Percentiles rank a stretch among this genome's conserved stretches.
Evolutionary conservation across 495 filamentous ascomycete genomes (phyloP).

Genomic region (Melanomma pulvis-pyrius): DNA sequence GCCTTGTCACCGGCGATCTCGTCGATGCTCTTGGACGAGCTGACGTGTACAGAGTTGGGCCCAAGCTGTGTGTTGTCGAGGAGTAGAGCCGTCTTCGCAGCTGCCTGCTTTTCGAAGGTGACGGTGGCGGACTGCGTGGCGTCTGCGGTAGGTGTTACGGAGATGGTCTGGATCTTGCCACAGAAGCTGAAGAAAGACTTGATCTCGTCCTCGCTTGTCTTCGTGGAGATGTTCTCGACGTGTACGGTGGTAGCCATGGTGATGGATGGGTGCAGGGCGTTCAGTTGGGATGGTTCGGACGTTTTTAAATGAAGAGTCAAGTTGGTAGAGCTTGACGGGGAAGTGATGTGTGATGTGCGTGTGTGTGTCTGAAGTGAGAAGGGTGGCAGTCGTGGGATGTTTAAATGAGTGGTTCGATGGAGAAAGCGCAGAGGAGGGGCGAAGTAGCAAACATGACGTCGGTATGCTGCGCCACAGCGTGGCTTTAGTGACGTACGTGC

Average conservation of each 20-base stretch:
- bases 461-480: constrained; percentile 4
- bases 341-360: not conserved
- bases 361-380: not conserved
- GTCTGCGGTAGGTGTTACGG: constrained; percentile 67
- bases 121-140: constrained; percentile 80
- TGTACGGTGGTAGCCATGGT: constrained; percentile 51
- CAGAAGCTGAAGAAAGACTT: constrained; percentile 99
- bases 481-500: constrained; percentile 4
- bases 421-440: constrained; percentile 13
- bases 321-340: not conserved
- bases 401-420: not conserved
- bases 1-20: constrained; percentile 58
- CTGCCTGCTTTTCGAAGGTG: constrained; percentile 93
- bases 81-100: constrained; percentile 93
- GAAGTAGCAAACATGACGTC: constrained; percentile 7
- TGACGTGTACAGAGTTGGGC: constrained; percentile 75
- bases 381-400: constrained; percentile 3
- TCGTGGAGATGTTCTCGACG: constrained; percentile 78
- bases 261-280: constrained; percentile 3
- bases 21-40: constrained; percentile 64
- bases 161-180: constrained; percentile 85
- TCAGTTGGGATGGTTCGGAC: not conserved
- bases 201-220: constrained; percentile 86
- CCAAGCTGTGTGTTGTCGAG: constrained; percentile 95
- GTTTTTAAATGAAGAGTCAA: not conserved